A percentile compares a stretch with the other conserved stretches of the same genome.
Conservation (phyloP, 495 filamentous ascomycete species). For the Xylaria cubensis region DNA sequence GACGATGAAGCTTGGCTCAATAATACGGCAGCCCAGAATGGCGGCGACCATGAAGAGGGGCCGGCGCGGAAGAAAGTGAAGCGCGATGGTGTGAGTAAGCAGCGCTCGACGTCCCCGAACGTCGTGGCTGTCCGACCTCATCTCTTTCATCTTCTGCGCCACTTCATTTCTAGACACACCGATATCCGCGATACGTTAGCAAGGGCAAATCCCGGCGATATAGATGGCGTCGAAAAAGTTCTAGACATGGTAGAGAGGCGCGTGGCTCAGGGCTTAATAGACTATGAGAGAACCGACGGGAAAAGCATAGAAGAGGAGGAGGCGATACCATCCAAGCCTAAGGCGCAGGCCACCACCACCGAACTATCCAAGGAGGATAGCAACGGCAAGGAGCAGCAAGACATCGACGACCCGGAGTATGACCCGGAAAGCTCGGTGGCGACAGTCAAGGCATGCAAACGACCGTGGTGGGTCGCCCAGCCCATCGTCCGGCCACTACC, state of each 20-base stretch:
- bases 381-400: constrained; percentile 24
- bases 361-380: constrained; percentile 33
- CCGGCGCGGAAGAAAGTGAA: constrained; percentile 66
- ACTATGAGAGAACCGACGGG: constrained; percentile 65
- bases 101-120: constrained; percentile 69
- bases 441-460: constrained; percentile 70
- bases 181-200: constrained; percentile 85
- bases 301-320: constrained; percentile 58
- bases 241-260: constrained; percentile 64
- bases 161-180: constrained; percentile 76
- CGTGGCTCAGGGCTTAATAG: constrained; percentile 73
- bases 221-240: constrained; percentile 73
- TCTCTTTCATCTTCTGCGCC: constrained; percentile 87
- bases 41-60: constrained; percentile 44
- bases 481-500: constrained; percentile 88
- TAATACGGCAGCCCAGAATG: constrained; percentile 28
- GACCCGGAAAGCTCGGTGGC: constrained; percentile 65
- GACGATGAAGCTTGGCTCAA: constrained; percentile 56
- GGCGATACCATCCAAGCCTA: constrained; percentile 35
- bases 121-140: constrained; percentile 87
- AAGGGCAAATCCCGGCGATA: constrained; percentile 66
- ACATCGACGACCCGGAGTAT: constrained; percentile 28
- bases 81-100: constrained; percentile 54
- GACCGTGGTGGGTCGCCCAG: constrained; percentile 94
- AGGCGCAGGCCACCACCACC: constrained; percentile 30